These are phyloP conservation scores for Colletotrichum endophyticum DNA, from an alignment of 2,329 filamentous ascomycete genomes.

Conservation along the genomic window DNA sequence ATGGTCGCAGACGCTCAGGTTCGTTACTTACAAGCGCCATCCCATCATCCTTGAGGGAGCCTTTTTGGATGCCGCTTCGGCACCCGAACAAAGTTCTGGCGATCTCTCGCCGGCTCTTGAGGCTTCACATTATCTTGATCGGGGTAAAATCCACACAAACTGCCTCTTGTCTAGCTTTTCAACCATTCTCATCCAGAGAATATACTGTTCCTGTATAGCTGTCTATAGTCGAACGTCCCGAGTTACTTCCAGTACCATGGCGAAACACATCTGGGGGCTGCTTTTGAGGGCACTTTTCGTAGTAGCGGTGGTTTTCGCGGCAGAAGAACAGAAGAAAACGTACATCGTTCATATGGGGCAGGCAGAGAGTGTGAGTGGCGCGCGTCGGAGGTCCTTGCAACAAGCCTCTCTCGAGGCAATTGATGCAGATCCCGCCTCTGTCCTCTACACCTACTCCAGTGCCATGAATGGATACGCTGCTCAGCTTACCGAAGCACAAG, in stretches of 20 bases:
- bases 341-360: not conserved
- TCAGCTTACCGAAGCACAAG: not conserved
- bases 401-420: not conserved
- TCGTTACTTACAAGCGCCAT: not conserved
- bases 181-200: not conserved
- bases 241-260: not conserved
- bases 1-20: not conserved
- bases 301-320: not conserved
- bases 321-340: not conserved
- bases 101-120: not conserved
- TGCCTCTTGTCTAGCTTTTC: not conserved
- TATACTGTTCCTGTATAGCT: not conserved
- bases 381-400: not conserved
- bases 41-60: not conserved
- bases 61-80: not conserved
- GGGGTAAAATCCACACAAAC: not conserved
- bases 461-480: not conserved
- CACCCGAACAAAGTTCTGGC: not conserved
- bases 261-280: not conserved
- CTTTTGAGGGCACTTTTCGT: not conserved
- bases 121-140: not conserved
- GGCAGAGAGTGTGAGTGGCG: not conserved
- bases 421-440: not conserved
- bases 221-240: not conserved
- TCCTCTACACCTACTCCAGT: not conserved